Conservation (phyloP, 176 grass and related monocot genomes). For the Miscanthus lutarioriparius region DNA sequence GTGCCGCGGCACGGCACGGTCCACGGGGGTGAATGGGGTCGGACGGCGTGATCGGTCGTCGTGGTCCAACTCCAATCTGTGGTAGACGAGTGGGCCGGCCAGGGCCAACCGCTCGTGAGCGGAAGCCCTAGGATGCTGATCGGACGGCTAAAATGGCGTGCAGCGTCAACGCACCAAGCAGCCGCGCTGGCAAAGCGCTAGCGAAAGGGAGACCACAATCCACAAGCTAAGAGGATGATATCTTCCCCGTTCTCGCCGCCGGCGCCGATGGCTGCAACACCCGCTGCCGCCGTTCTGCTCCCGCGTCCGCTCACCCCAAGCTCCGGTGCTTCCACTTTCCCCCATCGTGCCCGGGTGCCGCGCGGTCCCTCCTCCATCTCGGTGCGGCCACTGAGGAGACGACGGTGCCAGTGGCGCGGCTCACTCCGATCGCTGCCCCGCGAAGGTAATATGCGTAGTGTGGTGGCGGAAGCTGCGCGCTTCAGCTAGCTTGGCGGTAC, state of each 20-base stretch:
- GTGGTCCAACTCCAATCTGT: neutral
- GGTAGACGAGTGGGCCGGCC: neutral
- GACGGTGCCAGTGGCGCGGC: constrained; percentile 13
- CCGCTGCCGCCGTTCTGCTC: constrained; percentile 17
- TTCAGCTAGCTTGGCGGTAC: neutral
- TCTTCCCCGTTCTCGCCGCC: constrained; percentile 20
- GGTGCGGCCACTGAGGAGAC: neutral
- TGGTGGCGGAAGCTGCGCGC: neutral
- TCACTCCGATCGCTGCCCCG: constrained; percentile 36
- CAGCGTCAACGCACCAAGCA: neutral
- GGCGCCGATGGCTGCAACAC: constrained; percentile 30
- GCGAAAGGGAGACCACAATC: neutral
- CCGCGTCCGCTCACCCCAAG: neutral
- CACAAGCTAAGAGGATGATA: neutral
- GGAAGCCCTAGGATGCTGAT: neutral
- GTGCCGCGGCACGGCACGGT: neutral
- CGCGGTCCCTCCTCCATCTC: neutral
- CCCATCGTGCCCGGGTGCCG: no score
- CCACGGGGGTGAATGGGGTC: neutral
- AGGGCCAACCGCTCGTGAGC: neutral
- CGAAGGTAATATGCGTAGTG: constrained; percentile 28
- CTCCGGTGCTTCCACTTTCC: neutral
- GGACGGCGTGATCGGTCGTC: neutral
- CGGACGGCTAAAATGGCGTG: neutral
- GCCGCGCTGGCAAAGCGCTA: constrained; percentile 11